Conservation (phyloP, 352 stramenopile genomes). For the Phytopythium vexans region DNA sequence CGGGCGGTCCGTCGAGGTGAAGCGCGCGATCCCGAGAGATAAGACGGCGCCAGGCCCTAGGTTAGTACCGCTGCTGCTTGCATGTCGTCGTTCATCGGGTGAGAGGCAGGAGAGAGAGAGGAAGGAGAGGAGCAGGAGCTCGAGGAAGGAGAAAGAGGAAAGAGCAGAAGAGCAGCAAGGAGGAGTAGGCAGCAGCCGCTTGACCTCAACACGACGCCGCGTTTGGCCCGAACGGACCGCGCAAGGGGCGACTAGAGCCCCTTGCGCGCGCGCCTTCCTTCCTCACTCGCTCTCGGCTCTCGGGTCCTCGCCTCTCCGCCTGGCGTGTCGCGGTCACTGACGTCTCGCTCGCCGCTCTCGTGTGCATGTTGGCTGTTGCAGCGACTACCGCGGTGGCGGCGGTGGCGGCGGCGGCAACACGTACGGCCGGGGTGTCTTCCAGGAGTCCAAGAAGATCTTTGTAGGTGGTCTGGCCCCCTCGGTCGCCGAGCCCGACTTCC, state of each 20-base stretch:
- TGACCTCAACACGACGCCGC: background rate
- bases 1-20: conserved; percentile 90
- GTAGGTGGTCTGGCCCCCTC: conserved; percentile 86
- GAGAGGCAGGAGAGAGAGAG: conserved; percentile 19
- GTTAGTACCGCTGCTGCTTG: conserved; percentile 47
- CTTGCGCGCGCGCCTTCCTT: too few species aligned
- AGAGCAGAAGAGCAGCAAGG: conserved; percentile 3
- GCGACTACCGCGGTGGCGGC: conserved; percentile 31
- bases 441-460: conserved; percentile 92
- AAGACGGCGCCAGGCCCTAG: conserved; percentile 61
- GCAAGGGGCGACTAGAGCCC: too few species aligned
- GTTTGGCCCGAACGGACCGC: too few species aligned
- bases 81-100: conserved; percentile 7
- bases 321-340: too few species aligned
- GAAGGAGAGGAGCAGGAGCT: conserved; percentile 15
- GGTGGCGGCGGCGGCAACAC: conserved; percentile 11
- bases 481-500: conserved; percentile 89
- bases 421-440: conserved; percentile 22
- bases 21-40: conserved; percentile 88
- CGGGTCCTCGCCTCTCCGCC: too few species aligned
- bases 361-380: conserved; percentile 21
- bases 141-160: conserved; percentile 4
- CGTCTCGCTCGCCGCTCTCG: conserved; percentile 20
- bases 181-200: background rate
- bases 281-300: too few species aligned